Evolutionary conservation across 192 early-diverging fungal species (phyloP), one percentile per base, ranked within the genome.

Genomic region (Podila minutissima): DNA sequence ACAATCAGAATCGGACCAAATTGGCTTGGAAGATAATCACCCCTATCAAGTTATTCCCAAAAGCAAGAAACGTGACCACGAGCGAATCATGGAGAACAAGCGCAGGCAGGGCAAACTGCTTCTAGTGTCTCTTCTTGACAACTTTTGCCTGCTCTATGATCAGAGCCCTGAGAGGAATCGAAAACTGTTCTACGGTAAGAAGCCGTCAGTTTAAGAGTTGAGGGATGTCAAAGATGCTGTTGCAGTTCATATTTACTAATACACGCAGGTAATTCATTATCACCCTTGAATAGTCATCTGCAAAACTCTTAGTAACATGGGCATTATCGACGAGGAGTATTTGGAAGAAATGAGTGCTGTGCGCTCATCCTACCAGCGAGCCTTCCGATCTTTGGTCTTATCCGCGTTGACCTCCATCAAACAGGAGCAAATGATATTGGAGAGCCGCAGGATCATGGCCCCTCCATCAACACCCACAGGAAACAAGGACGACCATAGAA

Each of bases 71-170:
- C 59, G 62, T 12, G 70, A 81, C 28, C 74, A 81, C 10, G 76
- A 84, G 35, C 67, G 74, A 29, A 66, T 76, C 20, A 8, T 70
- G 46, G 83, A 84, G 17, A 82, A 71, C 53, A 84, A 84, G 37
- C 68, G 83, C 26, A 63, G 83, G 33, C 83, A 86, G 75, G 93
- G 93, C 28, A 89, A 93, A 32, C 83, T 98, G 37, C 82, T 98
- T 0, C 86, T 98, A 19, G 96, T 97, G 0, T 92, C 95, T 24
- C 82, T 98, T 24, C 86, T 98, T 2, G 97, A 98, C 66, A 94
- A 94, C 74, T 98, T 96, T 85, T 96, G 95, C 74, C 82, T 89
- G 37, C 82, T 96, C 24, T 97, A 98, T 83, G 95, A 95, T 77
- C 91, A 96, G 59, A 89, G 90, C 48, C 94, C 94, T 3, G 90